Evolutionary conservation across 2,329 filamentous ascomycete species (phyloP).

Genomic region (Davidsoniella neocaledoniae): DNA sequence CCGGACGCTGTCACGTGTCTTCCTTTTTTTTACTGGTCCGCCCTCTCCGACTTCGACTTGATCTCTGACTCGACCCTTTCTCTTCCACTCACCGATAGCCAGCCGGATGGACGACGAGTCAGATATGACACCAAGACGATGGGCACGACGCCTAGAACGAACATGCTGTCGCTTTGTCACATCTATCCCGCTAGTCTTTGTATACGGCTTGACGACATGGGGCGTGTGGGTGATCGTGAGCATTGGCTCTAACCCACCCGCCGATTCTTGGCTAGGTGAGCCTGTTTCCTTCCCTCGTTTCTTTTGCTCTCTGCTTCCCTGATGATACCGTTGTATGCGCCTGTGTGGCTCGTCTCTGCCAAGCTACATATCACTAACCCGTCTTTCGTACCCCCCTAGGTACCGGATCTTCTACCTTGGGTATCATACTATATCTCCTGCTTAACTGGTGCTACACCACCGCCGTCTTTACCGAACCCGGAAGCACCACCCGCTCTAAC

Average conservation of each 20-base stretch:
- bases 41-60: background rate
- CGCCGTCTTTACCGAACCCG: conserved; percentile 85
- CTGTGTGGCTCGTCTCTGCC: background rate
- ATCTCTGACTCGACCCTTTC: background rate
- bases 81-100: conserved; percentile 16
- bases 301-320: background rate
- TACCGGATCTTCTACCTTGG: conserved; percentile 40
- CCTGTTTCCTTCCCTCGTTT: conserved; percentile 4
- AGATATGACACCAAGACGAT: conserved; percentile 37
- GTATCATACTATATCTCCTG: conserved; percentile 55
- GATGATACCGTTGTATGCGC: background rate
- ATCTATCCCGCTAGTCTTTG: conserved; percentile 77
- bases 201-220: conserved; percentile 86
- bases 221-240: conserved; percentile 71
- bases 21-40: background rate
- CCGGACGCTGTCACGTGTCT: background rate
- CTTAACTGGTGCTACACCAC: conserved; percentile 82
- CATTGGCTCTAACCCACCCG: conserved; percentile 44
- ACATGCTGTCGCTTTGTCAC: conserved; percentile 64
- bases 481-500: conserved; percentile 45
- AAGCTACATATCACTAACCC: background rate
- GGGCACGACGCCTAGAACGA: conserved; percentile 58
- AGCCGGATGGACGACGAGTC: conserved; percentile 17
- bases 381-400: conserved; percentile 22
- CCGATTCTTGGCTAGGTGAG: conserved; percentile 41